Base-by-base conservation (phyloP, 495 filamentous ascomycete genomes). In the Neurospora africana region DNA sequence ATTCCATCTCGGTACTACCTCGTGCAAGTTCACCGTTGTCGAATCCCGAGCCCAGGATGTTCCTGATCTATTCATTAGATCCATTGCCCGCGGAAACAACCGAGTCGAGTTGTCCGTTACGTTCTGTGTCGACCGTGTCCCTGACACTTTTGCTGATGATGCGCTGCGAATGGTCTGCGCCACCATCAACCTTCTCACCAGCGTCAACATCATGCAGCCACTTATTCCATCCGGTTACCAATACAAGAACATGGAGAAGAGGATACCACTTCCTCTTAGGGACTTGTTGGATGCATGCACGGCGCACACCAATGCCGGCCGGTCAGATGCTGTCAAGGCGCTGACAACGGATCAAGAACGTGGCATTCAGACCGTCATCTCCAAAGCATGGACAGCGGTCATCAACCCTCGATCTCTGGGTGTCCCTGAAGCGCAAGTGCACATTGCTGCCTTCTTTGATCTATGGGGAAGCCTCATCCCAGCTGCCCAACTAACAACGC, bases 381-480 rank as follows among this genome's bases (percentile, higher is more conserved):
- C 80, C 0, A 69, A 79, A 10, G 79, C 81, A 0, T 86, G 84
- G 84, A 78, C 82, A 1, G 65, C 78, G 0, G 77, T 83, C 6
- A 76, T 86, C 10, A 82, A 84, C 15, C 81, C 82, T 5, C 75
- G 80, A 13, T 77, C 74, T 5, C 67, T 85, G 27, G 81, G 82
- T 17, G 80, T 84, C 3, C 79, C 82, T 0, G 82, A 86, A 17
- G 67, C 69, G 2, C 79, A 79, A 70, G 77, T 84, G 13, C 83
- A 83, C 69, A 81, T 81, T 8, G 84, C 84, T 5, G 81, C 83
- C 1, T 86, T 86, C 69, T 86, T 80, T 69, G 84, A 86, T 53
- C 81, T 85, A 13, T 86, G 83, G 83, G 84, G 84, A 11, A 81
- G 82, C 4, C 74, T 84, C 17, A 77, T 85, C 68, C 82, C 84